These are phyloP conservation scores for Mycena metata DNA, from an alignment of 768 basidiomycete species.

Conservation along the genomic window DNA sequence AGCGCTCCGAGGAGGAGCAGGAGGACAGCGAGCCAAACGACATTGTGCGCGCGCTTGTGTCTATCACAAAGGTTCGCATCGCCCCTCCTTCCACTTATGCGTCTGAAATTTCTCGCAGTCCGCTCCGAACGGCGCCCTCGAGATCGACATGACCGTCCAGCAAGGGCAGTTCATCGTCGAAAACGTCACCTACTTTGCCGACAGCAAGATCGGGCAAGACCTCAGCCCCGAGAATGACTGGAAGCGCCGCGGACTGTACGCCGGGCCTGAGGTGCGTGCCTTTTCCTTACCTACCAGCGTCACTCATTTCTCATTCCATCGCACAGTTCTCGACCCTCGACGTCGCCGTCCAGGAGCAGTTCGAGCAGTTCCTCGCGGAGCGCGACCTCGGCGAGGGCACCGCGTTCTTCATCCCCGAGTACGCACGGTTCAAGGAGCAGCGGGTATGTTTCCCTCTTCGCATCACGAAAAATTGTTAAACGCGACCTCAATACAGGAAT, in stretches of 20 bases:
- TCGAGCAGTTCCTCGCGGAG: slow-evolving; percentile 91
- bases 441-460: slow-evolving; percentile 64
- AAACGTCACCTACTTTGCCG: slow-evolving; percentile 89
- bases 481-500: slow-evolving; percentile 72
- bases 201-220: slow-evolving; percentile 78
- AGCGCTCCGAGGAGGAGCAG: slow-evolving; percentile 52
- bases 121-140: slow-evolving; percentile 73
- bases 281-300: not conserved
- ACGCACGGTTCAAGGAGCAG: slow-evolving; percentile 93
- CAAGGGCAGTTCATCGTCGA: slow-evolving; percentile 89
- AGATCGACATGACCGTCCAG: slow-evolving; percentile 83
- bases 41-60: slow-evolving; percentile 82
- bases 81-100: not conserved
- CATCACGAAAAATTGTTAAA: slow-evolving; percentile 18
- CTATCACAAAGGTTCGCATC: slow-evolving; percentile 83
- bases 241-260: slow-evolving; percentile 91
- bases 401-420: slow-evolving; percentile 90
- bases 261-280: slow-evolving; percentile 83
- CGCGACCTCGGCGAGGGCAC: slow-evolving; percentile 88
- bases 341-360: slow-evolving; percentile 87
- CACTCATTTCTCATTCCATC: slow-evolving; percentile 5
- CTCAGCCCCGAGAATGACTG: slow-evolving; percentile 92
- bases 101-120: slow-evolving; percentile 50
- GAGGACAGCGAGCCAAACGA: slow-evolving; percentile 52
- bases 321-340: slow-evolving; percentile 91